These are phyloP conservation scores for Saccharomyces hybrid DNA, from an alignment of 1,139 yeast species.

Conservation along the genomic window DNA sequence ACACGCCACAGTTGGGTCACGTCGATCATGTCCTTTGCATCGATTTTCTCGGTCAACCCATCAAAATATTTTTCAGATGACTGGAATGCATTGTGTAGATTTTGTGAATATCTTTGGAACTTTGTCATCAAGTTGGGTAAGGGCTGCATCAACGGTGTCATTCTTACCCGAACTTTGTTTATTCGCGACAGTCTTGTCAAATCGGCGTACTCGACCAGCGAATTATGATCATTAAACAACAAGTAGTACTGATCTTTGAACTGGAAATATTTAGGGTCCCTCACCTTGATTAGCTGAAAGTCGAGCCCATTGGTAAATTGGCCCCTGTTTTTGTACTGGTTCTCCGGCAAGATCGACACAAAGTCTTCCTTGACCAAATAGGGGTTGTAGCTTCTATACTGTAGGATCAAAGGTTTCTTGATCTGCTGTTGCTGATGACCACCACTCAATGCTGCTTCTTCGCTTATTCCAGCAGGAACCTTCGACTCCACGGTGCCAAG, in stretches of 20 bases:
- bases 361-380: slow-evolving; percentile 18
- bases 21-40: neutral
- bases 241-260: slow-evolving; percentile 26
- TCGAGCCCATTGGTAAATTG: slow-evolving; percentile 3
- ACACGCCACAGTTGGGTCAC: slow-evolving; percentile 2
- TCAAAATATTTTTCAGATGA: slow-evolving; percentile 16
- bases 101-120: slow-evolving; percentile 13
- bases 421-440: neutral
- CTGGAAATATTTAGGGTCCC: slow-evolving; percentile 28
- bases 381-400: slow-evolving; percentile 20
- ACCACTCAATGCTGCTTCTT: neutral
- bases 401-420: slow-evolving; percentile 8
- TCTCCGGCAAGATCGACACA: slow-evolving; percentile 10
- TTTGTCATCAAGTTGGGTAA: neutral
- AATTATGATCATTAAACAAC: slow-evolving; percentile 15
- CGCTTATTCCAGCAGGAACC: neutral
- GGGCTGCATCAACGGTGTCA: slow-evolving; percentile 7
- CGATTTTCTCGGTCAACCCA: slow-evolving; percentile 3
- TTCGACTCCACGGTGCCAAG: neutral
- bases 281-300: slow-evolving; percentile 18
- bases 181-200: slow-evolving; percentile 13
- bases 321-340: neutral
- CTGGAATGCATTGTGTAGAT: slow-evolving; percentile 20
- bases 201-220: slow-evolving; percentile 12
- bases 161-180: slow-evolving; percentile 16